phyloP scores from a whole-genome alignment of 768 basidiomycete species.

The Lepiota venenata region DNA sequence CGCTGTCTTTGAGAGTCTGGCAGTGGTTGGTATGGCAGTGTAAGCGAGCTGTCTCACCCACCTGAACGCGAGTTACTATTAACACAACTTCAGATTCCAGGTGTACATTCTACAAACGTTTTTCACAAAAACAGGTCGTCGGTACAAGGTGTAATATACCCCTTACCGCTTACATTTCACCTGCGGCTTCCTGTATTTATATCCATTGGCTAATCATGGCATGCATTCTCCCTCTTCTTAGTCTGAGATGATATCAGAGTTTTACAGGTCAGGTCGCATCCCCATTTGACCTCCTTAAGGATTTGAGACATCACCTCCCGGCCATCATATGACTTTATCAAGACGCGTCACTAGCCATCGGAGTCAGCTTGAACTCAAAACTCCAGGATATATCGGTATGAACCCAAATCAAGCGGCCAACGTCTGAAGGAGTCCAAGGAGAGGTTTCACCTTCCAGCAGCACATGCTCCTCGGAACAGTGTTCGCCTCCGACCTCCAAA shows the following conservation, averaged over 20 bases:
- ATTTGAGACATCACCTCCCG: neutral
- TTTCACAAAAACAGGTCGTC: conserved; percentile 91
- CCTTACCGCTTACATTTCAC: neutral
- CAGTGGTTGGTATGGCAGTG: conserved; percentile 84
- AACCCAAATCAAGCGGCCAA: neutral
- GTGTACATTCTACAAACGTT: conserved; percentile 93
- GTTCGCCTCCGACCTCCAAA: neutral
- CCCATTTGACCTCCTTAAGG: neutral
- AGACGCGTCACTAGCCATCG: neutral
- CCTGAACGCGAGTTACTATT: conserved; percentile 5
- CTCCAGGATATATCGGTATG: neutral
- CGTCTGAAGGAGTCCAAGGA: neutral
- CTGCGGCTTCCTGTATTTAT: conserved; percentile 9
- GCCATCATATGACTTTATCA: neutral
- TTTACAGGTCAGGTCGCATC: conserved; percentile 5
- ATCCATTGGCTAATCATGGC: conserved; percentile 8
- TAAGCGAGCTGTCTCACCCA: conserved; percentile 37
- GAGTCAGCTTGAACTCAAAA: neutral
- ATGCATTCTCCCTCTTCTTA: neutral
- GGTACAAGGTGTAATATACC: conserved; percentile 72
- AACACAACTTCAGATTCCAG: conserved; percentile 57
- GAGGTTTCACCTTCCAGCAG: neutral
- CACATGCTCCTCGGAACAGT: neutral
- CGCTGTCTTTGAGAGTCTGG: conserved; percentile 75
- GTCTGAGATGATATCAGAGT: neutral